Percentiles rank a stretch among this genome's conserved stretches.
phyloP scores from a whole-genome alignment of 768 basidiomycete species.

The Tylopilus intermedius region DNA sequence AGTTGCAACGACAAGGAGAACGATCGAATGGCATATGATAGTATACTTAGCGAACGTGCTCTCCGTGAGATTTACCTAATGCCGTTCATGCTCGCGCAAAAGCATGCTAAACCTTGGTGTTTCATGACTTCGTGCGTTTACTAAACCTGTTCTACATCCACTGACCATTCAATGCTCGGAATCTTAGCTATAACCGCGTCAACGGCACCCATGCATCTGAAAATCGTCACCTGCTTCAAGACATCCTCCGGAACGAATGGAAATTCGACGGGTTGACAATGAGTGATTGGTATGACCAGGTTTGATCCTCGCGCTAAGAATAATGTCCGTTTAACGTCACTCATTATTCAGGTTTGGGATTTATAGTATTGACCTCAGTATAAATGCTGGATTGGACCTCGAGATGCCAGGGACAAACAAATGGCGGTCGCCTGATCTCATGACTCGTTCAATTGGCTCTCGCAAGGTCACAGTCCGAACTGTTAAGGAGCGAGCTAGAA shows the following conservation, averaged over 20 bases:
- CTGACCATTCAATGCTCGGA: neutral
- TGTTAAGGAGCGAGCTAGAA: slow-evolving; percentile 60
- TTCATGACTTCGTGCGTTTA: slow-evolving; percentile 58
- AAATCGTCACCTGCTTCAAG: slow-evolving; percentile 51
- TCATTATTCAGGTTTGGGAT: slow-evolving; percentile 55
- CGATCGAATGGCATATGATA: slow-evolving; percentile 60
- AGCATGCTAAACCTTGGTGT: slow-evolving; percentile 48
- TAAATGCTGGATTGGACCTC: slow-evolving; percentile 77
- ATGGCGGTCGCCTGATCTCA: slow-evolving; percentile 67
- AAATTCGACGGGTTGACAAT: slow-evolving; percentile 67
- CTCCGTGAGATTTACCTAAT: slow-evolving; percentile 57
- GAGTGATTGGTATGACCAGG: slow-evolving; percentile 65
- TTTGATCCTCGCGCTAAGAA: neutral
- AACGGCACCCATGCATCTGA: slow-evolving; percentile 74
- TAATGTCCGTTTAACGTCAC: neutral
- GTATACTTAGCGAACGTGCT: slow-evolving; percentile 45
- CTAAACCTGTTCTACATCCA: neutral
- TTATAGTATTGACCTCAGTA: slow-evolving; percentile 56
- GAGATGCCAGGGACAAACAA: slow-evolving; percentile 78
- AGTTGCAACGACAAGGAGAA: slow-evolving; percentile 82
- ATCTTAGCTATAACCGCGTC: slow-evolving; percentile 60
- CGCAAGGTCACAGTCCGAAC: slow-evolving; percentile 63
- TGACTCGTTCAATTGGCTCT: slow-evolving; percentile 54
- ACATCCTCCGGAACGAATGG: slow-evolving; percentile 72
- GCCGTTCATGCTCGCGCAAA: slow-evolving; percentile 58